Conservation (phyloP, 2,329 filamentous ascomycete genomes). For the Sordariomycetes sp. region DNA sequence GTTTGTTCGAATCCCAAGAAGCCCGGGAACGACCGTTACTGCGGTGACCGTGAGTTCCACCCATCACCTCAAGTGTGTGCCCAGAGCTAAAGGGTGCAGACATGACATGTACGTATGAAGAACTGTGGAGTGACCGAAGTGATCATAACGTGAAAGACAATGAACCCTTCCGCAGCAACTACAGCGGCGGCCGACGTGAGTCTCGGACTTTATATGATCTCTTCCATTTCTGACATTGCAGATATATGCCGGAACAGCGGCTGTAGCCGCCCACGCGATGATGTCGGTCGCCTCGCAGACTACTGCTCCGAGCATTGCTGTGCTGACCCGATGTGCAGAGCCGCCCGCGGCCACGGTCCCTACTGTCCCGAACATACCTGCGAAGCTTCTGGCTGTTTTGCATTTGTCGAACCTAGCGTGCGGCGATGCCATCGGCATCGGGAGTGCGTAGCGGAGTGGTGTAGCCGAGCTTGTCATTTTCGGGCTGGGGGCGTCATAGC, state of each 20-base stretch:
- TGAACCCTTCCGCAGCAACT: no score
- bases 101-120: neutral
- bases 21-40: conserved; percentile 11
- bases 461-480: conserved; percentile 14
- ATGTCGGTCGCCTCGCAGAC: no score
- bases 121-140: no score
- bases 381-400: conserved; percentile 12
- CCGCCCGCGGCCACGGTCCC: conserved; percentile 7
- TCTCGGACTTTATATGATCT: no score
- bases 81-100: neutral
- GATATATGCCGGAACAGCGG: no score
- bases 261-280: no score
- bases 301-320: conserved; percentile 20
- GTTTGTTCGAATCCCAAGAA: conserved; percentile 12
- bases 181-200: no score
- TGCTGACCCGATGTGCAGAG: conserved; percentile 11
- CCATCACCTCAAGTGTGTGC: conserved; percentile 5
- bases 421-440: conserved; percentile 19
- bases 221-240: no score
- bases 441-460: conserved; percentile 12
- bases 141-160: no score
- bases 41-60: conserved; percentile 14
- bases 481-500: conserved; percentile 14
- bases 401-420: conserved; percentile 8
- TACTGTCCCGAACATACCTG: conserved; percentile 19